Percentiles rank a stretch among this genome's conserved stretches.
Evolutionary conservation across 257 asterid genomes (phyloP).

Genomic region (Solanum verrucosum): DNA sequence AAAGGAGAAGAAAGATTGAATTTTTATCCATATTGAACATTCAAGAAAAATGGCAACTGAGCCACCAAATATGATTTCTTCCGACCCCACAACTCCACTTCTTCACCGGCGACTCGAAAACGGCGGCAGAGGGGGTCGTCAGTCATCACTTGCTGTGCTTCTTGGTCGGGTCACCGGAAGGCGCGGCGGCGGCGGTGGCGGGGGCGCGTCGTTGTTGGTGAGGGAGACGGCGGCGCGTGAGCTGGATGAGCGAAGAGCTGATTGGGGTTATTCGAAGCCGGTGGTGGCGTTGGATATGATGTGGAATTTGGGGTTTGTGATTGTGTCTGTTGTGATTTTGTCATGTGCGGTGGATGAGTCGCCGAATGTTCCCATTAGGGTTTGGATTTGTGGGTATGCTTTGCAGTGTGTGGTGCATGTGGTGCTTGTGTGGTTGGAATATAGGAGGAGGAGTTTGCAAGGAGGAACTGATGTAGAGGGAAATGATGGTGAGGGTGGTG

Average conservation of each 20-base stretch:
- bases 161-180: slow-evolving; percentile 63
- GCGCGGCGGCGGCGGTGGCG: slow-evolving; percentile 41
- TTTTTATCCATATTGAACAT: not conserved
- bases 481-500: slow-evolving; percentile 23
- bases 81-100: slow-evolving; percentile 30
- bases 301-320: slow-evolving; percentile 85
- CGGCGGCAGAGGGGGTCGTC: slow-evolving; percentile 17
- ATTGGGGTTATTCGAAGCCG: slow-evolving; percentile 93
- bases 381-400: slow-evolving; percentile 84
- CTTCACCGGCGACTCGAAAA: slow-evolving; percentile 47
- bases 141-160: slow-evolving; percentile 51
- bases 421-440: slow-evolving; percentile 72
- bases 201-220: slow-evolving; percentile 48
- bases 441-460: slow-evolving; percentile 33
- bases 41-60: slow-evolving; percentile 8
- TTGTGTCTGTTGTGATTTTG: slow-evolving; percentile 59
- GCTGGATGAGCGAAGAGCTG: slow-evolving; percentile 95
- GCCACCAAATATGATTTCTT: not conserved
- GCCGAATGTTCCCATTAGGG: slow-evolving; percentile 76
- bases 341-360: slow-evolving; percentile 42
- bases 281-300: slow-evolving; percentile 78
- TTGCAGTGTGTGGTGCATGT: slow-evolving; percentile 84
- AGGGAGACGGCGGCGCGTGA: slow-evolving; percentile 91
- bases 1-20: not conserved
- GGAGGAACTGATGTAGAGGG: slow-evolving; percentile 6